Base-by-base conservation (phyloP, 257 asterid genomes). In the Nicotiana otophora region DNA sequence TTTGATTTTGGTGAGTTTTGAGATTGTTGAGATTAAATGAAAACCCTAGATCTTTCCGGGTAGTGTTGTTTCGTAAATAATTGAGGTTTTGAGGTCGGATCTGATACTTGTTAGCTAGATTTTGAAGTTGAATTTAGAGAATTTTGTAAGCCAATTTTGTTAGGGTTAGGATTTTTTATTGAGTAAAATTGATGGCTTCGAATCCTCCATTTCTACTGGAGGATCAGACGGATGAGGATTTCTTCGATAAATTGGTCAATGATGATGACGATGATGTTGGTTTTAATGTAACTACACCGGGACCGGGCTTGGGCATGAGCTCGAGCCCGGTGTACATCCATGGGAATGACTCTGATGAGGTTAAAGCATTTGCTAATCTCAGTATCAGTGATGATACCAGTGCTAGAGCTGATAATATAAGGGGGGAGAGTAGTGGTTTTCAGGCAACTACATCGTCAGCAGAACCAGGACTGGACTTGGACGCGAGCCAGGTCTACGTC, bases 201-300 rank as follows among this genome's bases (percentile, higher is more conserved):
- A 66, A 81, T 81, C 99, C 97, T 94, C 99, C 97, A 89, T 92
- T 93, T 81, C 78, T 81, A 91, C 89, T 93, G 96, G 99, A 96
- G 98, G 99, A 96, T 93, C 93, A 89, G 85, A 90, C 97, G 33
- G 99, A 96, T 86, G 98, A 93, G 88, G 98, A 92, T 85, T 96
- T 96, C 84, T 96, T 96, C 72, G 98, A 96, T 83, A 93, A 96
- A 67, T 89, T 96, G 89, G 99, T 93, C 87, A 82, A 90, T 81
- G 99, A 92, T 69, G 99, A 93, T 53, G 98, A 88, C 19, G 89
- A 93, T 28, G 94, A 90, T 74, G 82, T 85, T 66, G 92, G 81
- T 87, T 88, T 86, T 77, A 91, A 90, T 82, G 89, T 82, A 81
- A 80, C 86, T 67, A 75, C 85, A 54, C 12, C 88, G 26, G 83